Conservation (phyloP, 1,284 basidiomycete species). For the Quambalaria eucalypti region DNA sequence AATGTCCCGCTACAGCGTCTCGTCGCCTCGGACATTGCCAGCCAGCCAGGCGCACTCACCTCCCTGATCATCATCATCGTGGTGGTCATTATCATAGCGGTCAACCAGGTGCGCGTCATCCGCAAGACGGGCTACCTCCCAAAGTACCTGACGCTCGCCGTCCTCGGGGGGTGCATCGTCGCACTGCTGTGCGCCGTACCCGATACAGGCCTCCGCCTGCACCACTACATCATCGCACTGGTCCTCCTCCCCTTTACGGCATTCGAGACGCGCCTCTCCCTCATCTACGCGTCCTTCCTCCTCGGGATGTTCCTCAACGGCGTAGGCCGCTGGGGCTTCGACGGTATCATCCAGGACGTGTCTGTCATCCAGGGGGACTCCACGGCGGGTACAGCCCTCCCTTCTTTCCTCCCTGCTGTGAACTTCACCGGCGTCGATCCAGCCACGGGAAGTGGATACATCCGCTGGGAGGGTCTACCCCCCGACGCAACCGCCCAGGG, state of each 20-base stretch:
- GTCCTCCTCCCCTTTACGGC: conserved; percentile 67
- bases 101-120: conserved; percentile 74
- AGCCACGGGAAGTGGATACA: conserved; percentile 4
- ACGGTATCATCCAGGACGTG: conserved; percentile 67
- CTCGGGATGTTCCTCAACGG: conserved; percentile 63
- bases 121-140: conserved; percentile 72
- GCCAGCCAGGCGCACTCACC: conserved; percentile 62
- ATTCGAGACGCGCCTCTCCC: conserved; percentile 68
- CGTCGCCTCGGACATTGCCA: conserved; percentile 60
- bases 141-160: conserved; percentile 53
- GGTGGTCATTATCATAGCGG: conserved; percentile 47
- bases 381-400: conserved; percentile 58
- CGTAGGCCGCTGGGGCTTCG: conserved; percentile 52
- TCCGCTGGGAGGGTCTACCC: conserved; percentile 59
- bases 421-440: conserved; percentile 3
- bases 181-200: conserved; percentile 65
- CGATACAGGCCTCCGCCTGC: conserved; percentile 45
- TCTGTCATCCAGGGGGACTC: conserved; percentile 69
- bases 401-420: conserved; percentile 59
- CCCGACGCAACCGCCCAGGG: conserved; percentile 39
- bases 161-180: conserved; percentile 59
- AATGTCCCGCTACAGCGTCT: conserved; percentile 52
- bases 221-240: conserved; percentile 62
- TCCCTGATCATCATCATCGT: conserved; percentile 62
- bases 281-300: conserved; percentile 59